Percentiles rank a stretch among this genome's conserved stretches.
Evolutionary conservation across 805 yeast genomes (phyloP).

Genomic region (Wickerhamomyces ciferrii): DNA sequence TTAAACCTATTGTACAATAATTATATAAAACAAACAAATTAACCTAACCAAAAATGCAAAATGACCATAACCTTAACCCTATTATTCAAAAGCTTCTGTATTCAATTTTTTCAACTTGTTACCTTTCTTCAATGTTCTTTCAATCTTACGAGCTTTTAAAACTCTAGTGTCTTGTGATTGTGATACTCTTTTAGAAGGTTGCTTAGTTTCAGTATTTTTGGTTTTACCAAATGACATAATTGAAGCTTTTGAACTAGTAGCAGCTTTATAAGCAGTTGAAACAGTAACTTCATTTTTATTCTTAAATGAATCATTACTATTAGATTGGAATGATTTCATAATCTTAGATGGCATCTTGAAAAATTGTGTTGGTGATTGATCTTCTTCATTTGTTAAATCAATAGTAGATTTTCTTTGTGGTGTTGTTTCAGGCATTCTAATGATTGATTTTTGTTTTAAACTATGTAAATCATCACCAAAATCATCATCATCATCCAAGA

Average conservation of each 20-base stretch:
- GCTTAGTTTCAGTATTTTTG: conserved; percentile 3
- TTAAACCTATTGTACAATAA: neutral
- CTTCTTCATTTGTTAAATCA: conserved; percentile 16
- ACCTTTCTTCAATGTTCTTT: conserved; percentile 7
- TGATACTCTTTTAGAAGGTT: neutral
- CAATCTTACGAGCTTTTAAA: conserved; percentile 18
- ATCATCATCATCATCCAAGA: conserved; percentile 29
- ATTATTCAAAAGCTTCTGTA: neutral
- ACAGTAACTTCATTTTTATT: conserved; percentile 45
- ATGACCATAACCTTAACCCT: no score
- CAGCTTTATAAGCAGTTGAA: conserved; percentile 47
- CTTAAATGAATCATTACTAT: conserved; percentile 32
- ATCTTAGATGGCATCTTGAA: conserved; percentile 34
- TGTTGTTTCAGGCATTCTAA: conserved; percentile 26
- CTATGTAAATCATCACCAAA: conserved; percentile 38
- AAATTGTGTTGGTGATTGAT: conserved; percentile 15
- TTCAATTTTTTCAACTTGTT: conserved; percentile 7
- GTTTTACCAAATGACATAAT: conserved; percentile 45
- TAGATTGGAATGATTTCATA: conserved; percentile 39
- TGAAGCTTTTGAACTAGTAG: conserved; percentile 51
- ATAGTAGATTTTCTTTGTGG: conserved; percentile 13
- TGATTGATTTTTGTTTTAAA: conserved; percentile 38
- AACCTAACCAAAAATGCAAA: neutral
- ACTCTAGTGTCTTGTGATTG: conserved; percentile 13
- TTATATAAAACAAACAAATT: neutral